These are phyloP conservation scores for Geosmithia morbida DNA, from an alignment of 2,329 filamentous ascomycete species.

Conservation along the genomic window DNA sequence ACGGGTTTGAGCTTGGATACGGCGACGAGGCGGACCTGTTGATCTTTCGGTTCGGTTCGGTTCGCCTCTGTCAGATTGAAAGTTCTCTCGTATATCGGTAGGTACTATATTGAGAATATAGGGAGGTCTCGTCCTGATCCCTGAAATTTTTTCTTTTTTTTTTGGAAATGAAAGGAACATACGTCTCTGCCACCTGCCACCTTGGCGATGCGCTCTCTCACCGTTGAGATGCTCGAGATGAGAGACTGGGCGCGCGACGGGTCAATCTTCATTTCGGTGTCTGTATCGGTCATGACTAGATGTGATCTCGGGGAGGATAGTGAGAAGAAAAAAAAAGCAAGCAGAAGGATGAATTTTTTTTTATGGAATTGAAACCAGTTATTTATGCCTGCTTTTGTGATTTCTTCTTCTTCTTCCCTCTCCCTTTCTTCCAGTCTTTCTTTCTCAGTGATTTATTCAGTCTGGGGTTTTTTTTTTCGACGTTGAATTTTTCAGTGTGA, in stretches of 20 bases:
- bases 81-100: constrained; percentile 3
- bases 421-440: too few species aligned
- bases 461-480: too few species aligned
- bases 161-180: constrained; percentile 6
- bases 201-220: constrained; percentile 41
- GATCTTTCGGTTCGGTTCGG: too few species aligned
- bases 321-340: too few species aligned
- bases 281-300: constrained; percentile 33
- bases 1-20: constrained; percentile 95
- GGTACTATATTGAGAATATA: too few species aligned
- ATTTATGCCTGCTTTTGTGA: not conserved
- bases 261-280: constrained; percentile 46
- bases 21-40: constrained; percentile 60
- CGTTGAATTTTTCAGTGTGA: not conserved
- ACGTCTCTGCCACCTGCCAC: constrained; percentile 40
- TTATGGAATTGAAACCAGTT: not conserved
- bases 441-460: too few species aligned
- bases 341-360: not conserved
- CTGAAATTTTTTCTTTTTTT: too few species aligned
- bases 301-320: not conserved
- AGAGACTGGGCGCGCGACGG: constrained; percentile 47
- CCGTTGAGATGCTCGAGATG: constrained; percentile 43
- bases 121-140: too few species aligned
- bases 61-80: constrained; percentile 26
- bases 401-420: not conserved